Percentiles rank a stretch among this genome's conserved stretches.
Evolutionary conservation across 1,139 yeast genomes (phyloP).

Genomic region (Cylindricascospora bacillispora): DNA sequence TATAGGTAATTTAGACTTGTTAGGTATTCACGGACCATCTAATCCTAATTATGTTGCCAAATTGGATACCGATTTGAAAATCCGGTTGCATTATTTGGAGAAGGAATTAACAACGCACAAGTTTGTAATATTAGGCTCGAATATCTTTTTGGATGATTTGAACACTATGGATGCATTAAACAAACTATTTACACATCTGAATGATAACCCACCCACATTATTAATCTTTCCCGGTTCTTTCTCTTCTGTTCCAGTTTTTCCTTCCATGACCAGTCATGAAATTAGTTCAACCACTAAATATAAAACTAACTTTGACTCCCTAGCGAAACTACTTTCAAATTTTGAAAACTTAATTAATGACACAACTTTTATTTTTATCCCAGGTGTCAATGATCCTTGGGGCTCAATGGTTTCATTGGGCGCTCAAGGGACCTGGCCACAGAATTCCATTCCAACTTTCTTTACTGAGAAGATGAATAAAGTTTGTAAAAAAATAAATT

Average conservation of each 20-base stretch:
- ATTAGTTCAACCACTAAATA: slow-evolving; percentile 37
- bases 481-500: slow-evolving; percentile 49
- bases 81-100: slow-evolving; percentile 45
- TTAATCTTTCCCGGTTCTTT: slow-evolving; percentile 62
- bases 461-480: slow-evolving; percentile 59
- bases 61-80: slow-evolving; percentile 46
- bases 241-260: slow-evolving; percentile 41
- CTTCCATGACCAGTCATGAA: slow-evolving; percentile 30
- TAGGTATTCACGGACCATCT: slow-evolving; percentile 41
- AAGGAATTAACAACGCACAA: slow-evolving; percentile 41
- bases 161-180: slow-evolving; percentile 47
- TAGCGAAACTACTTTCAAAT: slow-evolving; percentile 44
- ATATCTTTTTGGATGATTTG: slow-evolving; percentile 51
- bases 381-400: slow-evolving; percentile 95
- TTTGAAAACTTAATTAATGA: slow-evolving; percentile 34
- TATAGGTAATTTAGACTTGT: slow-evolving; percentile 68
- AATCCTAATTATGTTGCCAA: slow-evolving; percentile 34
- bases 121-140: slow-evolving; percentile 60
- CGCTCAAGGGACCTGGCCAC: slow-evolving; percentile 58
- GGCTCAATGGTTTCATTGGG: slow-evolving; percentile 60
- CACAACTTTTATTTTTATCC: slow-evolving; percentile 53
- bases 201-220: slow-evolving; percentile 44
- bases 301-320: slow-evolving; percentile 58
- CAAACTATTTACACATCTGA: slow-evolving; percentile 41
- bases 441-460: slow-evolving; percentile 51